Base-by-base conservation (phyloP, 1,139 yeast species). In the Scheffersomyces cryptocercus region DNA sequence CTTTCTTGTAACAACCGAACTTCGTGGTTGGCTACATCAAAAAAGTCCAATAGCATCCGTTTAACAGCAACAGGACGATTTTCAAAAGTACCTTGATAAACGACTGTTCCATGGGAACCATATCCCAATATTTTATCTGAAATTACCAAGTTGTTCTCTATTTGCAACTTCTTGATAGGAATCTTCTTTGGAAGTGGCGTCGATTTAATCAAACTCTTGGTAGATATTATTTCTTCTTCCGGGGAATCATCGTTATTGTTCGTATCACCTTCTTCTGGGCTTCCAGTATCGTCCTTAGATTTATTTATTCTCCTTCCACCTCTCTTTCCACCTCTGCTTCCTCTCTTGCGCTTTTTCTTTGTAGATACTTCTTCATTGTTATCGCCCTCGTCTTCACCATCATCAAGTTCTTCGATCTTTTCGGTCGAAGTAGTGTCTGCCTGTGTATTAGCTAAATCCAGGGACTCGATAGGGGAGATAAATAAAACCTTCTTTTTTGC, bases 21-120 rank as follows among this genome's bases (percentile, higher is more conserved):
- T 60, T 93, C 99, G 54, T 89, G 96, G n/a, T 91, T 85, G 3
- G 99, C 99, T 47, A 93, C 82, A 58, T 93, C 97, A 64, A 87
- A 93, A 58, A 91, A 93, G 59, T 91, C 97, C 34, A 91, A 75
- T 39, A 95, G 70, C 96, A 93, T 88, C 53, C 99, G 70, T 62
- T 93, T 95, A 4, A 93, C 95, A 0, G 99, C 99, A 8, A 95
- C 99, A 2, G 95, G 96, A 41, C 99, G 76, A 54, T 83, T 85
- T 56, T 91, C 97, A 67, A 91, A 93, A 3, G 82, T 78, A 1
- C 99, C 99, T 59, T 86, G 82, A 61, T 83, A 89, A 1, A 93
- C 99, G 26, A 91, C 90, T 0, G 99, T 93, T 28, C 99, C 99
- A 58, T 93, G 97, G 1, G 97, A 89, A 1, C 99, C 99, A 60